Base-by-base conservation (phyloP, 1,284 basidiomycete genomes). In the Leucoagaricus sp. region DNA sequence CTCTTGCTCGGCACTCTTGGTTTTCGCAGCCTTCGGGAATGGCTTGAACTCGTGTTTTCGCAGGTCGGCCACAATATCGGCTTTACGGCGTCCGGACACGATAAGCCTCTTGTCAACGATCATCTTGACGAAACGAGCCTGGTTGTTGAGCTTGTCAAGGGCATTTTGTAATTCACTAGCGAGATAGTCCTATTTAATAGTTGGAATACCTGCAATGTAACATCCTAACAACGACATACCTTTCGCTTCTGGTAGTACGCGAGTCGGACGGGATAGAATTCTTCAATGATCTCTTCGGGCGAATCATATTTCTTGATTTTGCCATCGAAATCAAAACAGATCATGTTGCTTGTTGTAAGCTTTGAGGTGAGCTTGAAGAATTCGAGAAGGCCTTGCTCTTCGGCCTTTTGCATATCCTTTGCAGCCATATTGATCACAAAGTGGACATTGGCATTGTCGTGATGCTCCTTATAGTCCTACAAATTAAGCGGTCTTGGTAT, bases 81-180 rank as follows among this genome's bases (percentile, higher is more conserved):
- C 82, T 71, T 94, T 95, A 77, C 94, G 96, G 67, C 96, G 90
- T 68, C 93, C 95, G n/a, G 88, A 86, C 25, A 99, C 87, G n/a
- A 84, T 73, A n/a, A 99, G 83, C 69, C 95, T 80, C 69, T 87
- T 92, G 62, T 87, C 84, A 61, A 99, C 85, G 67, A 99, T 98
- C 95, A 98, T 96, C 70, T 94, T 83, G 46, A 99, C 88, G 75
- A 99, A 99, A 26, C 96, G 91, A 15, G 95, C 96, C 73, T 99
- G 97, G 71, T 99, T 99, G 56, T 87, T 89, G 9, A 98, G 78
- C 61, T 84, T 89, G 67, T 98, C 95, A 63, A 94, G 89, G 57
- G 87, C 84, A 48, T 75, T 77, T 68, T 94, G 92, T 31, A 99
- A 80, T 67, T 97, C 91, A 62, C 87, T 85, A 10, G 94, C 93